These are phyloP conservation scores for Rutstroemia sp. DNA, from an alignment of 2,329 filamentous ascomycete genomes.

Conservation along the genomic window DNA sequence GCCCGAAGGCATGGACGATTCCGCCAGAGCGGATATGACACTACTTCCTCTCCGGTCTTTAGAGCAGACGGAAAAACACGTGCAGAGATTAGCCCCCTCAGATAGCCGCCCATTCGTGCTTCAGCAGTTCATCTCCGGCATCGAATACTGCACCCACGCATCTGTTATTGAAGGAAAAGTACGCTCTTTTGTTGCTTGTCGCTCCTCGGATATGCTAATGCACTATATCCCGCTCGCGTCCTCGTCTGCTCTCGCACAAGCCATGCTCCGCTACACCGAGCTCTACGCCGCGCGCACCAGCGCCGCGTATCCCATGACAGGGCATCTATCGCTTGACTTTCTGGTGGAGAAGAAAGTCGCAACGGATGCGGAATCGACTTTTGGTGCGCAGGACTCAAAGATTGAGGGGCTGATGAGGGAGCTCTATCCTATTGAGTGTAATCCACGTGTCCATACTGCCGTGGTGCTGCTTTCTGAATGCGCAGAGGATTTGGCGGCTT, in stretches of 20 bases:
- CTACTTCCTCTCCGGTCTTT: constrained; percentile 50
- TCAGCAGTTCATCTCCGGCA: constrained; percentile 56
- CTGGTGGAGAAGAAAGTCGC: neutral
- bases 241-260: constrained; percentile 44
- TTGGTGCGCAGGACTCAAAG: neutral
- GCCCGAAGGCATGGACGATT: constrained; percentile 32
- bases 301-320: constrained; percentile 42
- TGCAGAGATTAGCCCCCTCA: constrained; percentile 39
- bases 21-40: constrained; percentile 53
- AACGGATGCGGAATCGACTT: neutral
- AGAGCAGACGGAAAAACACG: constrained; percentile 45
- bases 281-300: constrained; percentile 37
- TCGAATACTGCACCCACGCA: constrained; percentile 66
- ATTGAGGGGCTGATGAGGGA: constrained; percentile 28
- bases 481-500: constrained; percentile 35
- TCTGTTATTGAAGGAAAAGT: constrained; percentile 59
- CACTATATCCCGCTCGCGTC: constrained; percentile 55
- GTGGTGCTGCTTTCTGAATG: constrained; percentile 47
- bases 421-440: constrained; percentile 64
- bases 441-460: constrained; percentile 62
- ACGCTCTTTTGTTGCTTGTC: constrained; percentile 59
- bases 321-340: constrained; percentile 55
- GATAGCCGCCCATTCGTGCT: constrained; percentile 50
- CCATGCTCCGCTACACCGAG: constrained; percentile 59
- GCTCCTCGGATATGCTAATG: constrained; percentile 45